Evolutionary conservation across 805 yeast genomes (phyloP).

Genomic region (Lipomyces oligophaga): DNA sequence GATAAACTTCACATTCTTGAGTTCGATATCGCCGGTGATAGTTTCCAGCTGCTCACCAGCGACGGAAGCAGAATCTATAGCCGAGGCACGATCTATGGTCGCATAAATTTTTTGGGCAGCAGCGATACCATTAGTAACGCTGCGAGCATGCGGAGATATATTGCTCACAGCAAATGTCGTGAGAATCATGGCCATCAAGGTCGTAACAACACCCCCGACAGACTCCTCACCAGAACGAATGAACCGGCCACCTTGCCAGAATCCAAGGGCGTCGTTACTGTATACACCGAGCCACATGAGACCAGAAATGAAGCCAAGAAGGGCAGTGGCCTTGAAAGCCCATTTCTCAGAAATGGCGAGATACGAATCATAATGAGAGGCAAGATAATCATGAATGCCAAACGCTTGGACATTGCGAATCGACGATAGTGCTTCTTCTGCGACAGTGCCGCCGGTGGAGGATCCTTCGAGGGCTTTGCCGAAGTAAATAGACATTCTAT

Average conservation of each 20-base stretch:
- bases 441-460: conserved; percentile 36
- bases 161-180: conserved; percentile 41
- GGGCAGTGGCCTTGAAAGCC: conserved; percentile 30
- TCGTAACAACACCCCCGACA: conserved; percentile 39
- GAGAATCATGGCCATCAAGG: conserved; percentile 33
- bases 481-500: conserved; percentile 26
- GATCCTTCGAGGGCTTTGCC: conserved; percentile 22
- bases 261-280: conserved; percentile 43
- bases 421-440: conserved; percentile 34
- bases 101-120: conserved; percentile 42
- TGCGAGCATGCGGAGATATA: conserved; percentile 42
- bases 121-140: conserved; percentile 41
- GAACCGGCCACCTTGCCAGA: conserved; percentile 44
- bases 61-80: conserved; percentile 37
- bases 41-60: conserved; percentile 26
- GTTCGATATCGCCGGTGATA: conserved; percentile 41
- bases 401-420: conserved; percentile 36
- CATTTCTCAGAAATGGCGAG: conserved; percentile 25
- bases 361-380: conserved; percentile 27
- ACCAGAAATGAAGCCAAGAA: conserved; percentile 38
- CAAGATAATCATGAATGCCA: conserved; percentile 32
- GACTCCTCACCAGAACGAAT: conserved; percentile 36
- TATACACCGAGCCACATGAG: conserved; percentile 39
- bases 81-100: conserved; percentile 43
- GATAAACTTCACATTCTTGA: conserved; percentile 32